These are phyloP conservation scores for Aspergillus sp. DNA, from an alignment of 2,329 filamentous ascomycete species.

Conservation along the genomic window DNA sequence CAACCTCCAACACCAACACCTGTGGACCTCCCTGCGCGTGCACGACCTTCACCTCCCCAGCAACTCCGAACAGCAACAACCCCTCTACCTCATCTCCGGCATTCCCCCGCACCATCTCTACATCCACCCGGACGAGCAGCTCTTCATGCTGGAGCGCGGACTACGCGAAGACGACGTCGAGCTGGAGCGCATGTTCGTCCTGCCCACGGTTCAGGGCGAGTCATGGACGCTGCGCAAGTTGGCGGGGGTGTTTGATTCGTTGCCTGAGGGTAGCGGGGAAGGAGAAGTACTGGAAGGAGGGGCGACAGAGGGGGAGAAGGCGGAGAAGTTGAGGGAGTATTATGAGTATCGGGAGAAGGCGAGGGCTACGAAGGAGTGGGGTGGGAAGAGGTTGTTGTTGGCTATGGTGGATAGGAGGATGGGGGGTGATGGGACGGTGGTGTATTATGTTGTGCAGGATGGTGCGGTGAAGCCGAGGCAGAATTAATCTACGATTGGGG, in stretches of 20 bases:
- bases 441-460: constrained; percentile 67
- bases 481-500: constrained; percentile 46
- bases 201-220: constrained; percentile 61
- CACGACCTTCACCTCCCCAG: constrained; percentile 43
- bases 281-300: constrained; percentile 17
- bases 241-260: constrained; percentile 59
- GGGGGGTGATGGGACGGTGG: constrained; percentile 62
- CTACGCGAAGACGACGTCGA: constrained; percentile 50
- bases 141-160: constrained; percentile 57
- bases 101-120: constrained; percentile 62
- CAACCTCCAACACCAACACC: constrained; percentile 65
- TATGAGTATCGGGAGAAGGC: constrained; percentile 31
- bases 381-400: constrained; percentile 58
- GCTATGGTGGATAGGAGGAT: constrained; percentile 56
- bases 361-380: constrained; percentile 40
- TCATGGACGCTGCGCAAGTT: constrained; percentile 60
- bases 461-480: constrained; percentile 66
- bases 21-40: constrained; percentile 59
- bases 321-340: constrained; percentile 34
- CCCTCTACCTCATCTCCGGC: constrained; percentile 59
- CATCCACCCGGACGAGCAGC: constrained; percentile 66
- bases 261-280: constrained; percentile 32
- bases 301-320: constrained; percentile 18
- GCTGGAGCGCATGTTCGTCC: constrained; percentile 59
- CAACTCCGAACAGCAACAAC: constrained; percentile 26